Conservation (phyloP, 2,329 filamentous ascomycete genomes). For the Cladosporium sp. region DNA sequence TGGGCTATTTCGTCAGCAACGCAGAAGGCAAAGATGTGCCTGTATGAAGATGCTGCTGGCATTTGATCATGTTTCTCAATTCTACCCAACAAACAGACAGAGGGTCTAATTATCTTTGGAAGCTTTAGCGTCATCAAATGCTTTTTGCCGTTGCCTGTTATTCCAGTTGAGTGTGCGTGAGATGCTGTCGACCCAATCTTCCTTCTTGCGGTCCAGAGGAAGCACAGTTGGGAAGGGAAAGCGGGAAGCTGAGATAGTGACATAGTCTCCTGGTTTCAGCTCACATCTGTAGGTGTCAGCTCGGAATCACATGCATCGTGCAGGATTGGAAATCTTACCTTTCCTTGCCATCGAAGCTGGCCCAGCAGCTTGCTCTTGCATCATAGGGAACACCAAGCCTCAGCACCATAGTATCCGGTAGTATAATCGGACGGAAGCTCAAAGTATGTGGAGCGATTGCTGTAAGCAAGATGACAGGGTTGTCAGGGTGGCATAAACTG, state of each 20-base stretch:
- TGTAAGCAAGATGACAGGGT: slow-evolving; percentile 91
- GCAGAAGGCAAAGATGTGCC: neutral
- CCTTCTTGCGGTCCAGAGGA: slow-evolving; percentile 65
- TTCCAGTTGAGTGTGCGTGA: slow-evolving; percentile 80
- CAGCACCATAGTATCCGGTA: slow-evolving; percentile 93
- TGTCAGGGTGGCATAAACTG: slow-evolving; percentile 91
- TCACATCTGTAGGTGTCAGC: slow-evolving; percentile 45
- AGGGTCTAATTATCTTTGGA: neutral
- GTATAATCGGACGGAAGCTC: slow-evolving; percentile 92
- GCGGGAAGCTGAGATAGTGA: slow-evolving; percentile 76
- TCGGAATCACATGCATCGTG: neutral
- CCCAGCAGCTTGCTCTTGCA: slow-evolving; percentile 86
- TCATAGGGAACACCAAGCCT: slow-evolving; percentile 93
- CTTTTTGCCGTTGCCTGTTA: slow-evolving; percentile 74
- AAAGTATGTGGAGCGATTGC: slow-evolving; percentile 94
- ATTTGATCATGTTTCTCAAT: neutral
- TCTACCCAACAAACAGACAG: neutral
- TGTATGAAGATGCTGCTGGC: neutral
- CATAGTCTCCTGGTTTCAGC: slow-evolving; percentile 75
- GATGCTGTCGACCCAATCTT: slow-evolving; percentile 83
- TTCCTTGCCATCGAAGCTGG: slow-evolving; percentile 95
- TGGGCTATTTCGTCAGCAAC: slow-evolving; percentile 10
- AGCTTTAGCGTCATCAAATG: slow-evolving; percentile 44
- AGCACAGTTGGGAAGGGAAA: slow-evolving; percentile 80
- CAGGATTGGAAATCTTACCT: slow-evolving; percentile 43